Conservation (phyloP, 208 protist genomes). For the Wallacemonas collosoma region DNA sequence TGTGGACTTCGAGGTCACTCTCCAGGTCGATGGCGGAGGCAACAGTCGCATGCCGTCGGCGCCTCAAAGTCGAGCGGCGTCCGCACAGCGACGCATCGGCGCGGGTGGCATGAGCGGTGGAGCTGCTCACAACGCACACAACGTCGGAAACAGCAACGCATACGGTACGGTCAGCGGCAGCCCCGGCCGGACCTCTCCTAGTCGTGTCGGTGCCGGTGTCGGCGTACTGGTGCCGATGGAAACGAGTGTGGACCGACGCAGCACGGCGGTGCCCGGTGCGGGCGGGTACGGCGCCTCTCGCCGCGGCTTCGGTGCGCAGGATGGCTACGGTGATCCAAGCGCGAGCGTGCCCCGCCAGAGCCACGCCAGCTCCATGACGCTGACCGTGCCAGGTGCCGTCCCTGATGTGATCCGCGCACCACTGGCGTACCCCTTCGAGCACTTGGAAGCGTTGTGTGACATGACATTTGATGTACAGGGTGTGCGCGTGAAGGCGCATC, state of each 20-base stretch:
- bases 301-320: constrained; percentile 6
- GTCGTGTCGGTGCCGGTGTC: neutral
- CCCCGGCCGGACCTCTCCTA: constrained; percentile 1
- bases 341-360: neutral
- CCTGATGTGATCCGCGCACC: constrained; percentile 32
- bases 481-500: constrained; percentile 78
- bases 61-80: constrained; percentile 30
- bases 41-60: constrained; percentile 31
- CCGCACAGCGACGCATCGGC: constrained; percentile 27
- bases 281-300: constrained; percentile 22
- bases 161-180: constrained; percentile 17
- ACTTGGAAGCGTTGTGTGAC: constrained; percentile 76
- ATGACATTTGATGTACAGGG: constrained; percentile 91
- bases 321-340: constrained; percentile 21
- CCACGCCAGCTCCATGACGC: neutral
- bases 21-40: constrained; percentile 50
- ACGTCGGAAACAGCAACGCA: constrained; percentile 23
- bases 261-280: constrained; percentile 19
- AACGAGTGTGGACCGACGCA: constrained; percentile 27
- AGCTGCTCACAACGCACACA: neutral
- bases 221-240: constrained; percentile 34
- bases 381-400: constrained; percentile 7
- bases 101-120: constrained; percentile 10
- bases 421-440: constrained; percentile 84
- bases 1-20: constrained; percentile 75